These are phyloP conservation scores for Niebla homalea DNA, from an alignment of 495 filamentous ascomycete genomes.

Conservation along the genomic window DNA sequence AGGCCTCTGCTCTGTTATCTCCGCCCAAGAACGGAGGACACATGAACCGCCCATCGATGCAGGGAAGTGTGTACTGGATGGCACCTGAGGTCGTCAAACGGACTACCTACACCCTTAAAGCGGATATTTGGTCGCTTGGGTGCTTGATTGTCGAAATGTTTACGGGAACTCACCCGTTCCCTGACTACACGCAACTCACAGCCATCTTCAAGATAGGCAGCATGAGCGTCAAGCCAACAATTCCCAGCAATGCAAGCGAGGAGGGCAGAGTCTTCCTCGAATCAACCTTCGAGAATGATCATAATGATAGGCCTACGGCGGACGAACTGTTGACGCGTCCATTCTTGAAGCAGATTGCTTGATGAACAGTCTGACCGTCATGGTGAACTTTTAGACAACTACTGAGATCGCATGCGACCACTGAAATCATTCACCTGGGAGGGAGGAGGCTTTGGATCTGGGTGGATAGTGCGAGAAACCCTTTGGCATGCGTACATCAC, in stretches of 20 bases:
- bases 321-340: conserved; percentile 75
- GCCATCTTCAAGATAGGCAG: conserved; percentile 98
- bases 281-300: conserved; percentile 89
- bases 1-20: conserved; percentile 54
- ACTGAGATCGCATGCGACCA: too few relatives aligned
- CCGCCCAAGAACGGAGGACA: conserved; percentile 44
- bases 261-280: conserved; percentile 78
- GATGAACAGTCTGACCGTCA: conserved; percentile 6
- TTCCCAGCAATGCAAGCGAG: conserved; percentile 70
- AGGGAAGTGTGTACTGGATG: conserved; percentile 99
- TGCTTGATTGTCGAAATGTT: conserved; percentile 99
- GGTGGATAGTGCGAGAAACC: too few relatives aligned
- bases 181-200: conserved; percentile 91
- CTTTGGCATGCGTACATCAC: too few relatives aligned
- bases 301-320: conserved; percentile 78
- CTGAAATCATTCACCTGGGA: too few relatives aligned
- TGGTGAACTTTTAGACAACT: too few relatives aligned
- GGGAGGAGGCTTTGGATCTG: too few relatives aligned
- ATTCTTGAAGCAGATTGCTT: conserved; percentile 58
- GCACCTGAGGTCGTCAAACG: conserved; percentile 96
- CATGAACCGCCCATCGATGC: conserved; percentile 77
- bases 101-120: conserved; percentile 94
- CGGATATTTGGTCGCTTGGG: conserved; percentile 98
- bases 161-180: conserved; percentile 90
- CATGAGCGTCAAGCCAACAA: conserved; percentile 72